Evolutionary conservation across 2,329 filamentous ascomycete species (phyloP).

Genomic region (Ceratocystis eucalypticola): DNA sequence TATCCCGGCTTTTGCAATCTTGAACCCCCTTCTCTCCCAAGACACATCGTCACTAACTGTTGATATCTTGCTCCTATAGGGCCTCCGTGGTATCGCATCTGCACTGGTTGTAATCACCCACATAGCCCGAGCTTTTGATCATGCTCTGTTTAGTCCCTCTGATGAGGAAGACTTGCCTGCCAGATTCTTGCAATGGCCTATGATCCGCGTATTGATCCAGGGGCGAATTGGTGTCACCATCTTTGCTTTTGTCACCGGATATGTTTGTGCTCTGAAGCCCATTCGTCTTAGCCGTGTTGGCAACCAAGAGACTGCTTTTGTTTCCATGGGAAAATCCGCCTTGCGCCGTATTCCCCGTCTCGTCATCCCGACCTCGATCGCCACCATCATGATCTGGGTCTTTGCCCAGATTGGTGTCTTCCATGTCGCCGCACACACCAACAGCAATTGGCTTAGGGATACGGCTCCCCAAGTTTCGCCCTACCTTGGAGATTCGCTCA

Average conservation of each 20-base stretch:
- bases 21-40: background rate
- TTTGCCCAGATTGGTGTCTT: slow-evolving; percentile 43
- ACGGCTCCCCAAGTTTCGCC: slow-evolving; percentile 40
- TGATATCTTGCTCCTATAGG: slow-evolving; percentile 27
- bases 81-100: slow-evolving; percentile 42
- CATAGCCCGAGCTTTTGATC: slow-evolving; percentile 38
- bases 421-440: slow-evolving; percentile 36
- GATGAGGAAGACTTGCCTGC: slow-evolving; percentile 32
- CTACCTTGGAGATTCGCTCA: slow-evolving; percentile 20
- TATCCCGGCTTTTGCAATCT: background rate
- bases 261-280: slow-evolving; percentile 49
- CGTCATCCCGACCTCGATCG: slow-evolving; percentile 43
- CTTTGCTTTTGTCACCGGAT: slow-evolving; percentile 52
- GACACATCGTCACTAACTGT: background rate
- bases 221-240: slow-evolving; percentile 53
- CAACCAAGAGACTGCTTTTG: slow-evolving; percentile 39
- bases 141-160: slow-evolving; percentile 36
- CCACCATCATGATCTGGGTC: slow-evolving; percentile 42
- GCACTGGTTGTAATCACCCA: slow-evolving; percentile 42
- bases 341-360: slow-evolving; percentile 45
- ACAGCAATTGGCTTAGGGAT: slow-evolving; percentile 15
- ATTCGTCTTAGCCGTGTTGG: slow-evolving; percentile 42
- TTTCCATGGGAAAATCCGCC: slow-evolving; percentile 41
- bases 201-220: slow-evolving; percentile 44
- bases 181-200: slow-evolving; percentile 42